Evolutionary conservation across 1,139 yeast genomes (phyloP).

Genomic region (Protomyces arabidopsidicola): DNA sequence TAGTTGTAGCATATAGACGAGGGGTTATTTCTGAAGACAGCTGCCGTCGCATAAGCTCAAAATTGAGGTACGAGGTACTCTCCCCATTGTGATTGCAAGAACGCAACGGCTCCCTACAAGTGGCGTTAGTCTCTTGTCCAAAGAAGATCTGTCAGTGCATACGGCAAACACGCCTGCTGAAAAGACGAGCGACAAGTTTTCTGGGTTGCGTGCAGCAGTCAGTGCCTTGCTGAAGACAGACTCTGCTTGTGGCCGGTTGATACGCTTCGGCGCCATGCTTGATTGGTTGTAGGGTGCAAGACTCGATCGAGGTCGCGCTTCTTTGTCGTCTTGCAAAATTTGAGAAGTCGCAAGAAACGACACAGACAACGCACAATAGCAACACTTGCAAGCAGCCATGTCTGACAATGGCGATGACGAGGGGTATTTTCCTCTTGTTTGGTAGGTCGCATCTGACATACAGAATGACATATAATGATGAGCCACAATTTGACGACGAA

Average conservation of each 20-base stretch:
- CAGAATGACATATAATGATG: background rate
- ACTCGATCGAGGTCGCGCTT: background rate
- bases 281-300: too few species aligned
- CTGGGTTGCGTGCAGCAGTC: conserved; percentile 16
- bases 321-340: background rate
- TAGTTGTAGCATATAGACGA: background rate
- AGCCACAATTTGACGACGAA: background rate
- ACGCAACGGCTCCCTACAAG: conserved; percentile 16
- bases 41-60: background rate
- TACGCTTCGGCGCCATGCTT: conserved; percentile 20
- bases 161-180: conserved; percentile 18
- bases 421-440: background rate
- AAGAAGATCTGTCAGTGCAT: background rate
- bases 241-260: conserved; percentile 17
- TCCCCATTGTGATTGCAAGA: conserved; percentile 23
- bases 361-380: background rate
- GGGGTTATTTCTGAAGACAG: background rate
- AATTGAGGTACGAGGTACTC: conserved; percentile 27
- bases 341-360: background rate
- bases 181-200: conserved; percentile 17
- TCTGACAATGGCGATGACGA: conserved; percentile 48
- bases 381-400: conserved; percentile 37
- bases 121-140: background rate
- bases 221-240: background rate
- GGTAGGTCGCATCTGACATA: background rate